Evolutionary conservation across 2,329 filamentous ascomycete species (phyloP).

Genomic region (Fusarium sp.): DNA sequence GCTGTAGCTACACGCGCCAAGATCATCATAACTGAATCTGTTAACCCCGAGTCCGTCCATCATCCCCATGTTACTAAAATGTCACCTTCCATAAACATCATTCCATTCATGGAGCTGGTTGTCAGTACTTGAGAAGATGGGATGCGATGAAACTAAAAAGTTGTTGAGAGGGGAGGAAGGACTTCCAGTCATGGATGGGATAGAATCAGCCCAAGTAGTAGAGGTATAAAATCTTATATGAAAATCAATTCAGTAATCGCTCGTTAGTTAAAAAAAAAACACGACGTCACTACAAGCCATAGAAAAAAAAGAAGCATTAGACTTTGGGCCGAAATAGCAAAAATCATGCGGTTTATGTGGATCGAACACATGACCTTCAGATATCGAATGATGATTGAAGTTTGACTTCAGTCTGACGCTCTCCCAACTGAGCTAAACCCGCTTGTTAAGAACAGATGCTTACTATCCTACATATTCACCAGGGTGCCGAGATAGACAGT

Average conservation of each 20-base stretch:
- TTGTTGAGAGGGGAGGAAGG: background rate
- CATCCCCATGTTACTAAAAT: too few species aligned
- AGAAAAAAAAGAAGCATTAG: too few species aligned
- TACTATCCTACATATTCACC: background rate
- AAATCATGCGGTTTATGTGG: conserved; percentile 39
- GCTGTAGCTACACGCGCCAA: background rate
- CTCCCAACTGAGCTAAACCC: conserved; percentile 39
- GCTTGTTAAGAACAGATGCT: accelerated
- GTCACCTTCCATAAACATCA: background rate
- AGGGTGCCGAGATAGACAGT: accelerated
- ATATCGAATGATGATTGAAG: conserved; percentile 35
- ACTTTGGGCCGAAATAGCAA: accelerated
- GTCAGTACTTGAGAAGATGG: background rate
- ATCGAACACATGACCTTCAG: conserved; percentile 43
- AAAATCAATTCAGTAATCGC: too few species aligned
- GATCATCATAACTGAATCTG: background rate
- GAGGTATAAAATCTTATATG: too few species aligned
- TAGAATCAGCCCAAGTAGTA: too few species aligned
- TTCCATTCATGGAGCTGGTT: accelerated
- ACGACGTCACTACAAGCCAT: background rate
- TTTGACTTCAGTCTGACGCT: conserved; percentile 33
- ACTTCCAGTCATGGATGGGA: background rate
- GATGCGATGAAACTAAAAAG: background rate
- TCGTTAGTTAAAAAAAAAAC: background rate
- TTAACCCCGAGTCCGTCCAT: too few species aligned